Conservation (phyloP, 371 early-diverging fungal species). For the Nosema muscidifuracis region DNA sequence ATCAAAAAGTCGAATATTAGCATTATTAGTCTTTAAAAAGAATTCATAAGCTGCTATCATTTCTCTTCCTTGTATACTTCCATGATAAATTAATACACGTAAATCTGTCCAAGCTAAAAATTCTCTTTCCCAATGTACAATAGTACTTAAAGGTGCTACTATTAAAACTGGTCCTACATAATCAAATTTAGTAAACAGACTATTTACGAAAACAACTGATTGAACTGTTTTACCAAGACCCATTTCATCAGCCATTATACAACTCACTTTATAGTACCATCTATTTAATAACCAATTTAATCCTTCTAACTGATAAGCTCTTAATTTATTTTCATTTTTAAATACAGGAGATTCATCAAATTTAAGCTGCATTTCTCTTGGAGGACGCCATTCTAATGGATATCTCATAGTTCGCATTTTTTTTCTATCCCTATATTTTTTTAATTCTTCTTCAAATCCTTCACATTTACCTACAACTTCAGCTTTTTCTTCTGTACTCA, state of each 20-base stretch:
- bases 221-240: slow-evolving; percentile 97
- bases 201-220: slow-evolving; percentile 76
- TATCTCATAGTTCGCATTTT: slow-evolving; percentile 35
- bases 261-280: slow-evolving; percentile 86
- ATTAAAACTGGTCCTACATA: slow-evolving; percentile 74
- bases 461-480: slow-evolving; percentile 65
- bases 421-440: slow-evolving; percentile 50
- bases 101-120: slow-evolving; percentile 85
- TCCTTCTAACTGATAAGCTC: slow-evolving; percentile 90
- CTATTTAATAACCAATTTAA: slow-evolving; percentile 96
- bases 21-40: slow-evolving; percentile 66
- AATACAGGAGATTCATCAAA: slow-evolving; percentile 48
- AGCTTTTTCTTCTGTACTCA: slow-evolving; percentile 74
- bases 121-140: slow-evolving; percentile 91
- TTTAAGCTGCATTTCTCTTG: slow-evolving; percentile 50
- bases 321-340: slow-evolving; percentile 64
- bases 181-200: slow-evolving; percentile 77
- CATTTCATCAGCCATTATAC: slow-evolving; percentile 98
- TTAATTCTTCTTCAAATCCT: slow-evolving; percentile 63
- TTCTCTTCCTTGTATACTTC: slow-evolving; percentile 71
- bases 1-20: slow-evolving; percentile 74
- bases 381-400: slow-evolving; percentile 60
- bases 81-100: slow-evolving; percentile 79
- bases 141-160: slow-evolving; percentile 89
- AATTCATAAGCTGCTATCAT: slow-evolving; percentile 69